phyloP scores from a whole-genome alignment of 768 basidiomycete genomes.

The Coprinopsis marcescibilis region DNA sequence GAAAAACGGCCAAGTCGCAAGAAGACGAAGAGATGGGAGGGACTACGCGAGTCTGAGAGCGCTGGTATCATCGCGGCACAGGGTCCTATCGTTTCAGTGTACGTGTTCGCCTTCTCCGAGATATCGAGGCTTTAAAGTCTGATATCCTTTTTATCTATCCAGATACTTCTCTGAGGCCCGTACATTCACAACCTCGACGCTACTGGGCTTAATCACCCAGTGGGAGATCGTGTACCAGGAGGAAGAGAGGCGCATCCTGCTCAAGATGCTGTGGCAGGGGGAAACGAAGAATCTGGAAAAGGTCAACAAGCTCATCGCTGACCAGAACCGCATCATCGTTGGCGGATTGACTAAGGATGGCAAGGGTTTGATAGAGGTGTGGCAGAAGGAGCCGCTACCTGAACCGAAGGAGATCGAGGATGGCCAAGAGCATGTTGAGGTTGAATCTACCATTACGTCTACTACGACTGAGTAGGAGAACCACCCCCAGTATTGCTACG shows the following conservation, averaged over 20 bases:
- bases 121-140: slow-evolving; percentile 1
- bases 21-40: slow-evolving; percentile 68
- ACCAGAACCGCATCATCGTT: slow-evolving; percentile 44
- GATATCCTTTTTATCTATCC: background rate
- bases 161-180: slow-evolving; percentile 48
- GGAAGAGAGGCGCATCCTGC: slow-evolving; percentile 33
- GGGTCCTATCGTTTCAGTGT: slow-evolving; percentile 74
- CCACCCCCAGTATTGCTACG: background rate
- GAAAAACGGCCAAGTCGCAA: slow-evolving; percentile 47
- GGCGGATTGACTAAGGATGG: slow-evolving; percentile 57
- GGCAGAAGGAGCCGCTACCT: slow-evolving; percentile 30
- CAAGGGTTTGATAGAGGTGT: slow-evolving; percentile 61
- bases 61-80: slow-evolving; percentile 50
- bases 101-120: slow-evolving; percentile 18
- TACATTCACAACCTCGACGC: slow-evolving; percentile 49
- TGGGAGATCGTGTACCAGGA: slow-evolving; percentile 40
- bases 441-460: slow-evolving; percentile 5
- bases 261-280: slow-evolving; percentile 39
- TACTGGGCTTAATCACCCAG: slow-evolving; percentile 52
- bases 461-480: slow-evolving; percentile 1
- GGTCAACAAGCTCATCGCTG: slow-evolving; percentile 56
- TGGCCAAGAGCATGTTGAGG: too few species aligned
- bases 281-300: slow-evolving; percentile 44
- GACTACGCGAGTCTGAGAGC: slow-evolving; percentile 45
- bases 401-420: background rate